Evolutionary conservation across 1,284 basidiomycete genomes (phyloP).

Genomic region (Meira nashicola): DNA sequence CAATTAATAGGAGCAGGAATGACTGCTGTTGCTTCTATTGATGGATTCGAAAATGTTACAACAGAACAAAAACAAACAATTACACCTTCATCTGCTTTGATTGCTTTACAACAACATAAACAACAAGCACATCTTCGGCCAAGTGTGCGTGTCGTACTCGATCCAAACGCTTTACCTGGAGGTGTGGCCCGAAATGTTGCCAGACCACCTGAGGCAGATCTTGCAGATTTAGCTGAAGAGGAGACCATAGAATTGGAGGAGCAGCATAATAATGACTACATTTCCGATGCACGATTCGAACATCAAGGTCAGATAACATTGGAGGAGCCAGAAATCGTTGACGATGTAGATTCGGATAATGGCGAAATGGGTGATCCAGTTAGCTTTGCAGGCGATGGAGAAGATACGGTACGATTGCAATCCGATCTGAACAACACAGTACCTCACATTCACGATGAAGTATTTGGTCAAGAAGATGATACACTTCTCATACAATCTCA

Average conservation of each 20-base stretch:
- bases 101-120: background rate
- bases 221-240: constrained; percentile 21
- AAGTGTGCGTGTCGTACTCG: constrained; percentile 13
- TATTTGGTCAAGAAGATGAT: too few relatives aligned
- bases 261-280: constrained; percentile 3
- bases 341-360: background rate
- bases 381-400: background rate
- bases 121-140: background rate
- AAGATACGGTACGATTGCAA: too few relatives aligned
- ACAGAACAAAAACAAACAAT: background rate
- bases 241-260: constrained; percentile 8
- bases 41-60: background rate
- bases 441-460: too few relatives aligned
- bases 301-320: background rate
- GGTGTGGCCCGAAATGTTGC: constrained; percentile 24
- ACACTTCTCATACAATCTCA: background rate
- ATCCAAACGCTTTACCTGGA: constrained; percentile 16
- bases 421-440: too few relatives aligned
- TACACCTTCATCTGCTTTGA: background rate
- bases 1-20: constrained; percentile 35
- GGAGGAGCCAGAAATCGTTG: background rate
- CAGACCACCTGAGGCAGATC: constrained; percentile 23
- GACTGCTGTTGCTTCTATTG: constrained; percentile 1
- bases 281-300: background rate
- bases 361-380: background rate